These are phyloP conservation scores for Lodderomyces parapsilosis DNA, from an alignment of 1,139 yeast genomes.

Conservation along the genomic window DNA sequence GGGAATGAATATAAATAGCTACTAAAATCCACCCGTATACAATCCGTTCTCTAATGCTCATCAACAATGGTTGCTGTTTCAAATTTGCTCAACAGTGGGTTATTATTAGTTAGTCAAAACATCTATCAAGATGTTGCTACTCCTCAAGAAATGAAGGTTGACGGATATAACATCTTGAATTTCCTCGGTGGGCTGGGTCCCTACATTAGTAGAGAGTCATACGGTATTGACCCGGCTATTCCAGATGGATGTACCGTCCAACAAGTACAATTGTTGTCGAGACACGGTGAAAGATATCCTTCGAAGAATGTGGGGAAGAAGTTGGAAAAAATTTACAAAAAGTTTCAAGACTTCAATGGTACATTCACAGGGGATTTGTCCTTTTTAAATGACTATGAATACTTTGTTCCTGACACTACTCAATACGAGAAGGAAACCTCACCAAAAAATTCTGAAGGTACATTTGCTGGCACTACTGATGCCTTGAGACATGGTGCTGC, in stretches of 20 bases:
- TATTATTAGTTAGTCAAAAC: constrained; percentile 27
- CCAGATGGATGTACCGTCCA: constrained; percentile 57
- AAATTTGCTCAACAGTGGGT: constrained; percentile 30
- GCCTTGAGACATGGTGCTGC: constrained; percentile 35
- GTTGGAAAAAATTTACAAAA: constrained; percentile 19
- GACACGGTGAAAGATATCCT: constrained; percentile 81
- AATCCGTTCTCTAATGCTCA: not conserved
- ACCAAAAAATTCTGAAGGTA: constrained; percentile 25
- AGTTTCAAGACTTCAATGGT: constrained; percentile 22
- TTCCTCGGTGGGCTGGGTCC: constrained; percentile 51
- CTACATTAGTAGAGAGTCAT: constrained; percentile 43
- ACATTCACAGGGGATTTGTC: constrained; percentile 31
- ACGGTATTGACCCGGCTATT: constrained; percentile 42
- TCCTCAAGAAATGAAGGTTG: constrained; percentile 37
- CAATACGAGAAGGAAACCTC: constrained; percentile 33
- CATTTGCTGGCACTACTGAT: constrained; percentile 31
- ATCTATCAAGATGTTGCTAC: constrained; percentile 32
- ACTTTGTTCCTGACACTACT: constrained; percentile 26
- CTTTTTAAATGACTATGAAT: constrained; percentile 33
- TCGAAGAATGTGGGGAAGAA: constrained; percentile 26
- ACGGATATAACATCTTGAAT: constrained; percentile 40
- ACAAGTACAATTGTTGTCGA: constrained; percentile 61
- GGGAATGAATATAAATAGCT: not conserved
- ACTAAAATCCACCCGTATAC: not conserved
- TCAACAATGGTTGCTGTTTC: constrained; percentile 32